These are phyloP conservation scores for Lactifluus hygrophoroides DNA, from an alignment of 768 basidiomycete genomes.

Conservation along the genomic window DNA sequence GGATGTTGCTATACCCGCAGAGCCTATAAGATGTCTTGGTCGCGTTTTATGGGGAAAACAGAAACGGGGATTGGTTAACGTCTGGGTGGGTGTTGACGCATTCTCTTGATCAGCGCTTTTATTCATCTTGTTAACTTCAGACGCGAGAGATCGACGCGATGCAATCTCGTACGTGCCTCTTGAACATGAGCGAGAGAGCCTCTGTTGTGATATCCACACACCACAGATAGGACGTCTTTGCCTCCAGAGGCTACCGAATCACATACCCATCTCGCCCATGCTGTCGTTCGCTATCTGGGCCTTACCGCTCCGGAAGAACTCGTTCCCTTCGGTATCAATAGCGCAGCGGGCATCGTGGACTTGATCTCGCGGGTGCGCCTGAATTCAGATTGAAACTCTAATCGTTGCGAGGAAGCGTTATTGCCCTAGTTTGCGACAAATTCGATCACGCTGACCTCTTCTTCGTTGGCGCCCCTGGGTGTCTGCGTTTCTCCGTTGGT, in stretches of 20 bases:
- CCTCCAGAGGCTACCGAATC: conserved; percentile 42
- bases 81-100: conserved; percentile 42
- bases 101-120: background rate
- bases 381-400: background rate
- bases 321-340: conserved; percentile 45
- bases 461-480: conserved; percentile 73
- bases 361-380: conserved; percentile 59
- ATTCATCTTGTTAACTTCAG: conserved; percentile 32
- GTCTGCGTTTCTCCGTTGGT: conserved; percentile 72
- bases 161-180: conserved; percentile 61
- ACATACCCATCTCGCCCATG: conserved; percentile 64
- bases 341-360: conserved; percentile 56
- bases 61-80: conserved; percentile 43
- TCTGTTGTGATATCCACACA: background rate
- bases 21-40: conserved; percentile 72
- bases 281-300: conserved; percentile 62
- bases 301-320: conserved; percentile 52
- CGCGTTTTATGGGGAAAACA: conserved; percentile 62
- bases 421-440: conserved; percentile 78
- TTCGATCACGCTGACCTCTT: conserved; percentile 77
- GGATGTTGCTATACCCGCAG: conserved; percentile 50
- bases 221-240: conserved; percentile 49
- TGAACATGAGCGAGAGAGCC: background rate
- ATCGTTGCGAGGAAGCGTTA: background rate
- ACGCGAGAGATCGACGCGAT: conserved; percentile 54